Percentiles rank a stretch among this genome's conserved stretches.
phyloP scores from a whole-genome alignment of 1,284 basidiomycete genomes.

The Moesziomyces globuligerus region DNA sequence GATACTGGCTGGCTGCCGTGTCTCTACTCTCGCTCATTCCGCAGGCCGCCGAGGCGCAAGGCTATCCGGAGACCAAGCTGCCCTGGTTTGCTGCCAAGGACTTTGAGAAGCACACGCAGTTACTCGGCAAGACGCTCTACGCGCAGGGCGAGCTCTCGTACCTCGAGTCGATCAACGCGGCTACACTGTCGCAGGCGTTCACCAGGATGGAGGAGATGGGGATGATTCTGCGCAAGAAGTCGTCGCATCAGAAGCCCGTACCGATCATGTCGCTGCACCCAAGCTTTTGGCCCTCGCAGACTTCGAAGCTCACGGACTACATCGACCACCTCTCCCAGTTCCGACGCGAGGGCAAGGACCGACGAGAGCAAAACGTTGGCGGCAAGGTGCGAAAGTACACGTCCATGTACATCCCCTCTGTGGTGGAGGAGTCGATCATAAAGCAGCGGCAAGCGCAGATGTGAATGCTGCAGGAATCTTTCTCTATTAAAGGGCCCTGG shows the following conservation, averaged over 20 bases:
- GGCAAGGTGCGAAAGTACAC: slow-evolving; percentile 41
- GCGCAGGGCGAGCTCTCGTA: slow-evolving; percentile 67
- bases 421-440: slow-evolving; percentile 30
- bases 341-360: slow-evolving; percentile 67
- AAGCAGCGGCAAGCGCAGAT: slow-evolving; percentile 38
- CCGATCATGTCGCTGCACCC: slow-evolving; percentile 66
- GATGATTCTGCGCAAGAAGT: slow-evolving; percentile 53
- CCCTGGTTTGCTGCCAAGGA: slow-evolving; percentile 66
- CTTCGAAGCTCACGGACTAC: slow-evolving; percentile 59
- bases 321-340: slow-evolving; percentile 64
- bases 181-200: slow-evolving; percentile 59
- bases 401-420: slow-evolving; percentile 28
- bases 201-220: slow-evolving; percentile 58
- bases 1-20: slow-evolving; percentile 68
- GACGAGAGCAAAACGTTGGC: slow-evolving; percentile 51
- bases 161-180: slow-evolving; percentile 64
- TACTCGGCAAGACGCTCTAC: slow-evolving; percentile 67
- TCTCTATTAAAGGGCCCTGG: too few species aligned
- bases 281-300: slow-evolving; percentile 57
- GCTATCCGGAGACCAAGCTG: slow-evolving; percentile 37
- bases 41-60: slow-evolving; percentile 15
- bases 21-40: slow-evolving; percentile 65
- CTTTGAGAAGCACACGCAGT: slow-evolving; percentile 65
- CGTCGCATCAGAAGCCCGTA: slow-evolving; percentile 59
- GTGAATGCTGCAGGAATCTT: neutral